Base-by-base conservation (phyloP, 345 rosid species). In the Barbarea vulgaris region DNA sequence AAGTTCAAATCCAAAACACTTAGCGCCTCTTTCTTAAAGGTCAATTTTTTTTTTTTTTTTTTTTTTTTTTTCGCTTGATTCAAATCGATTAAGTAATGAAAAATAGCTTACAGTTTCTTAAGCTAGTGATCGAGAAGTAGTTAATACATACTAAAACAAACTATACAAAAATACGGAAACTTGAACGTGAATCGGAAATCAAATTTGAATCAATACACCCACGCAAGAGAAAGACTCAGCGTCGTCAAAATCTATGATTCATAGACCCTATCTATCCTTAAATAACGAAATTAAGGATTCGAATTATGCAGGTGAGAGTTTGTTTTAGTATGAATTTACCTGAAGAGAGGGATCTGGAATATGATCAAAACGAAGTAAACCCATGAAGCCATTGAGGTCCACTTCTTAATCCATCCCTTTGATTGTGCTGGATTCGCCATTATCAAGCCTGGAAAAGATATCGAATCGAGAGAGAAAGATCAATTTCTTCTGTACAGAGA, bases 281-380 rank as follows among this genome's bases (percentile, higher is more conserved):
- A 15, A 36, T 7, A 22, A 71, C 5, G 67, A 64, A 57, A 64
- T 46, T 28, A 18, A 60, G 69, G 64, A 57, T 63, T 68, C 37
- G 27, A 48, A 57, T 27, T 68, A 24, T 10, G 67, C 18, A 68
- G 33, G 25, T 37, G 34, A 69, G 69, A 51, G 50, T 10, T 59
- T 24, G 25, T 47, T 46, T 3, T 5, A 5, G 57, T 31, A 51
- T 28, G 73, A 50, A 59, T 59, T 36, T 55, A 91, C 97, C 96
- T 87, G 89, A 91, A 94, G 74, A 94, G 95, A 72, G 97, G 98
- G 85, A 91, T 81, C 88, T 94, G 98, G 41, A 94, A 85, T 36
- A 94, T 64, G 77, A 94, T 88, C 30, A 91, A 83, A 72, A 91
- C 62, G 88, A 92, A 94, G 83, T 84, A 92, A 41, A 90, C 66